phyloP scores from a whole-genome alignment of 805 yeast genomes.

The Ogataea glucozyma region DNA sequence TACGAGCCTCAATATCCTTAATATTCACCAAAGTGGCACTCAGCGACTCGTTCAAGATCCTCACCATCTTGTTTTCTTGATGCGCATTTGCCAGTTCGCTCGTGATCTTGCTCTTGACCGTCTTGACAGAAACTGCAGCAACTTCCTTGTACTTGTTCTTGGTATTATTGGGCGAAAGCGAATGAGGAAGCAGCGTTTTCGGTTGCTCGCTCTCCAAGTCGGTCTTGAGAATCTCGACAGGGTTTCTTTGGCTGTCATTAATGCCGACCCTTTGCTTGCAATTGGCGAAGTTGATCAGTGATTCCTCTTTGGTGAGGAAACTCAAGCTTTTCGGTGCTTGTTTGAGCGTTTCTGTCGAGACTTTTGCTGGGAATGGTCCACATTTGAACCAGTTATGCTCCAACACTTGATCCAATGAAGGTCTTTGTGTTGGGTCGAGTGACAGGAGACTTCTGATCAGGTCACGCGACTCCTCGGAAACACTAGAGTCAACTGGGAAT shows the following conservation, averaged over 20 bases:
- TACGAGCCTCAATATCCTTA: constrained; percentile 29
- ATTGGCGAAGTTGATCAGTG: constrained; percentile 64
- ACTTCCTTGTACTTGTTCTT: constrained; percentile 82
- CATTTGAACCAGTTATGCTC: constrained; percentile 79
- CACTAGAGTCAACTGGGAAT: constrained; percentile 63
- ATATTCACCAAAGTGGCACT: constrained; percentile 31
- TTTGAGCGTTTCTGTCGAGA: constrained; percentile 62
- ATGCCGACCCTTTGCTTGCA: constrained; percentile 65
- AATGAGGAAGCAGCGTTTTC: constrained; percentile 74
- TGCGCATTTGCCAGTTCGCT: constrained; percentile 32
- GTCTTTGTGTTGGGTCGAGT: constrained; percentile 79
- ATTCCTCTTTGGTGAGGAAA: constrained; percentile 57
- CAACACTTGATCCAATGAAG: constrained; percentile 74
- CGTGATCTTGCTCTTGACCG: constrained; percentile 30
- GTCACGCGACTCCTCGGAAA: constrained; percentile 69
- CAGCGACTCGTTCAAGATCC: constrained; percentile 30
- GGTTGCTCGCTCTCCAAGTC: constrained; percentile 72
- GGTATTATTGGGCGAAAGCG: constrained; percentile 91
- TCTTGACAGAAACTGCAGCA: constrained; percentile 29
- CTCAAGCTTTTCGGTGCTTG: constrained; percentile 60
- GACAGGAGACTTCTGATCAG: constrained; percentile 74
- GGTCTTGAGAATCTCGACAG: constrained; percentile 67
- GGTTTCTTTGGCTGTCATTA: constrained; percentile 49
- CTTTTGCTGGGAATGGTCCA: constrained; percentile 75
- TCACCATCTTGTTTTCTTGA: constrained; percentile 31